These are phyloP conservation scores for Gossypium lobatum DNA, from an alignment of 441 rosid genomes.

Conservation along the genomic window DNA sequence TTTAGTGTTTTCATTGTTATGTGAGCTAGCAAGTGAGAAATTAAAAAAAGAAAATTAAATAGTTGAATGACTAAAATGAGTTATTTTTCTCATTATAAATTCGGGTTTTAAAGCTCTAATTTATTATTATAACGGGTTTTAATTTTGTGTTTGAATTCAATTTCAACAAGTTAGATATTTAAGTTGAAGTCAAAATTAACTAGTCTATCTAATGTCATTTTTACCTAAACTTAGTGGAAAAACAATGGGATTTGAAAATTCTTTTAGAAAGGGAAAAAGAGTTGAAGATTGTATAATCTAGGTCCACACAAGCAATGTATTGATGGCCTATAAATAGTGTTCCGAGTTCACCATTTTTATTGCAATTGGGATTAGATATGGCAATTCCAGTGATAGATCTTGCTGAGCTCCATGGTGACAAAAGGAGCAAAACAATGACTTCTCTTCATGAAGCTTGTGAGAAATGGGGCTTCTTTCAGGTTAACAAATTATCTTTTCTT, in stretches of 20 bases:
- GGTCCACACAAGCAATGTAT: not conserved
- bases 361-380: slow-evolving; percentile 27
- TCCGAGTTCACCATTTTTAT: slow-evolving; percentile 10
- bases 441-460: slow-evolving; percentile 73
- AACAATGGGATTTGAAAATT: not conserved
- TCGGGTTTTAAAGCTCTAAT: too few species aligned
- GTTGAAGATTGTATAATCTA: not conserved
- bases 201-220: not conserved
- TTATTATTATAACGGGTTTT: too few species aligned
- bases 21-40: too few species aligned
- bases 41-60: too few species aligned
- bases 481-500: not conserved
- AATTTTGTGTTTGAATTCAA: too few species aligned
- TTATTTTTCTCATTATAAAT: too few species aligned
- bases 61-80: rapidly evolving
- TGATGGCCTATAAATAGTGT: slow-evolving; percentile 40
- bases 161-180: too few species aligned
- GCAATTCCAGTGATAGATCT: slow-evolving; percentile 68
- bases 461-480: slow-evolving; percentile 93
- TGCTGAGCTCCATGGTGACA: slow-evolving; percentile 53
- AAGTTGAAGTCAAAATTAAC: too few species aligned
- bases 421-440: slow-evolving; percentile 56
- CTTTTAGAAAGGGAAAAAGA: not conserved
- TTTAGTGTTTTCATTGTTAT: too few species aligned
- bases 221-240: not conserved